Percentiles rank a stretch among this genome's conserved stretches.
These are phyloP conservation scores for Prosopis cineraria DNA, from an alignment of 306 rosid genomes.

Conservation along the genomic window DNA sequence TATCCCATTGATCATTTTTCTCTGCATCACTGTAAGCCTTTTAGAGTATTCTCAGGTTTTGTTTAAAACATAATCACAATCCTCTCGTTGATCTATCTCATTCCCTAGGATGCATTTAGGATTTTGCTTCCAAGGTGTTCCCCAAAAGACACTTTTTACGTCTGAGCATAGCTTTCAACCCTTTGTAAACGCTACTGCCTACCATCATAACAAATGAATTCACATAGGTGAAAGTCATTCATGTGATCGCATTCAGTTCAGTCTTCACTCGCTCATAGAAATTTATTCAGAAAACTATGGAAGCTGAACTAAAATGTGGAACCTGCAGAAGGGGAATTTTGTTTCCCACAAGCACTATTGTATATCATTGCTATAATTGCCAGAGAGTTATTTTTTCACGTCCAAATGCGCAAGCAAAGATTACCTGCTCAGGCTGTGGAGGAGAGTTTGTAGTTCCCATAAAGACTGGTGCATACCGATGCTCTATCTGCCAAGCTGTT, in stretches of 20 bases:
- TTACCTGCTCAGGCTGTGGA: slow-evolving; percentile 26
- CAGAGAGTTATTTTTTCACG: neutral
- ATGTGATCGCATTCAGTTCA: neutral
- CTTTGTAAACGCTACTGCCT: neutral
- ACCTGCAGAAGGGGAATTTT: slow-evolving; percentile 15
- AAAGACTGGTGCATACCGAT: slow-evolving; percentile 1
- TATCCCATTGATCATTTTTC: neutral
- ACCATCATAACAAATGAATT: neutral
- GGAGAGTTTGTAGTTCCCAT: neutral
- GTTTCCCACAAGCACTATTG: neutral
- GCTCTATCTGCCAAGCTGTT: slow-evolving; percentile 1
- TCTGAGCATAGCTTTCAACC: neutral
- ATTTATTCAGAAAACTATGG: slow-evolving; percentile 25
- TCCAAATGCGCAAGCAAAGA: slow-evolving; percentile 5
- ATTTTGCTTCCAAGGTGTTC: neutral
- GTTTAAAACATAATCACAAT: neutral
- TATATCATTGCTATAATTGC: neutral
- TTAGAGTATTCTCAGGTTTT: neutral
- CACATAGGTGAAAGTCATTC: neutral
- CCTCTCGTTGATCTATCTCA: neutral
- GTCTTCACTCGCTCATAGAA: neutral
- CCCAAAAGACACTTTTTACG: neutral
- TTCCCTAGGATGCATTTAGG: neutral
- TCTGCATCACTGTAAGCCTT: neutral
- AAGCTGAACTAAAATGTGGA: neutral